Base-by-base conservation (phyloP, 1,139 yeast species). In the Blastobotrys buckinghamii region DNA sequence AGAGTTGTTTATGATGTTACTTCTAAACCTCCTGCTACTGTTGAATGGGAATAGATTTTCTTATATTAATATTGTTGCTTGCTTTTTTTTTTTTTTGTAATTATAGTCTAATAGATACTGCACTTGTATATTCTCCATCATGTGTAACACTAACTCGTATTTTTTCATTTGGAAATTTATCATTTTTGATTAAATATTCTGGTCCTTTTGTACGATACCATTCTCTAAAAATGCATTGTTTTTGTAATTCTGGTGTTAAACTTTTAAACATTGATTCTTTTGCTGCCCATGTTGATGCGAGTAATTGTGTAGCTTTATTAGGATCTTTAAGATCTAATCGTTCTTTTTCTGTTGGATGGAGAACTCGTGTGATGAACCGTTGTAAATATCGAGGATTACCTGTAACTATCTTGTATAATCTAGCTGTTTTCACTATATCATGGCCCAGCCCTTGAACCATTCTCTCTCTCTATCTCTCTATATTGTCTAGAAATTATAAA, bases 11-110 rank as follows among this genome's bases (percentile, higher is more conserved):
- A 92, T 71, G 99, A 92, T 70, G 90, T 94, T 69, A 92, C 98
- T 55, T 89, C 97, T 55, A 92, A 92, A 75, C 98, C 98, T 53
- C 98, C 98, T 56, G 98, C 98, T 54, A 94, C 98, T 54, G 98
- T 92, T 60, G 98, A 92, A 72, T 92, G 97, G 97, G 98, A 92
- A 76, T 92, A 64, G 55, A 13, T 22, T 20, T 32, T 40, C 20
- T 39, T n/a, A 17, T 29, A n/a, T 32, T 35, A 27, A 12, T 8
- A 24, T 30, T 19, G 6, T 43, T 10, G 17, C 16, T 35, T 27
- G 22, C 19, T 19, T 9, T n/a, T n/a, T n/a, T n/a, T n/a, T n/a
- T n/a, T n/a, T n/a, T n/a, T n/a, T n/a, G n/a, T n/a, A n/a, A n/a
- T n/a, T 42, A 13, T 13, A 40, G 37, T 42, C 67, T 42, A 38